Conservation (phyloP, 2,329 filamentous ascomycete genomes). For the Venturia effusa region DNA sequence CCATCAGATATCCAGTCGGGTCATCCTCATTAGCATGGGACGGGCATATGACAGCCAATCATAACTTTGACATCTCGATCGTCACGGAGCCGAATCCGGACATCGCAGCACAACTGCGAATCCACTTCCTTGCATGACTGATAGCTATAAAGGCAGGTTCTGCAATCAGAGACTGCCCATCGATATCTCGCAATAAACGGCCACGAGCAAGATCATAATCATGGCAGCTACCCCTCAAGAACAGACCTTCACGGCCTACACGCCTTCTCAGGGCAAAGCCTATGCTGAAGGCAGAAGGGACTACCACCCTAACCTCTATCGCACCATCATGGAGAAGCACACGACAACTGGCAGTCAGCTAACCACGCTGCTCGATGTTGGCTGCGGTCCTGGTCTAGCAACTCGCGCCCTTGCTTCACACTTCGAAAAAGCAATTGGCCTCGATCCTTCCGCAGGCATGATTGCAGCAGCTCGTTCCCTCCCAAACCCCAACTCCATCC, state of each 20-base stretch:
- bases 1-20: not conserved
- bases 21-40: not conserved
- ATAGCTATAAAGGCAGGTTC: too few species aligned
- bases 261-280: constrained; percentile 29
- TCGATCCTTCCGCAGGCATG: constrained; percentile 45
- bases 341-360: constrained; percentile 33
- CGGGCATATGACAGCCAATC: not conserved
- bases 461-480: constrained; percentile 32
- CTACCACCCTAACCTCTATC: constrained; percentile 39
- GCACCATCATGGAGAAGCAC: constrained; percentile 38
- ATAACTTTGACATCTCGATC: not conserved
- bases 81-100: not conserved
- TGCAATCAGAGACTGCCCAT: too few species aligned
- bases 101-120: not conserved
- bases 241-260: constrained; percentile 37
- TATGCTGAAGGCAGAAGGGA: constrained; percentile 33
- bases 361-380: constrained; percentile 40
- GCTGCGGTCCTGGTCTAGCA: constrained; percentile 46
- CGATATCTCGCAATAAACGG: not conserved
- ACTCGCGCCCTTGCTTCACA: constrained; percentile 33
- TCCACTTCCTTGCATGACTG: not conserved
- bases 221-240: not conserved
- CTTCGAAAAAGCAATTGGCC: constrained; percentile 38
- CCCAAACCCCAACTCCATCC: constrained; percentile 21
- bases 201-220: not conserved